A percentile compares a stretch with the other conserved stretches of the same genome.
Conservation (phyloP, 108 stramenopile genomes). For the Skeletonema grethae region DNA sequence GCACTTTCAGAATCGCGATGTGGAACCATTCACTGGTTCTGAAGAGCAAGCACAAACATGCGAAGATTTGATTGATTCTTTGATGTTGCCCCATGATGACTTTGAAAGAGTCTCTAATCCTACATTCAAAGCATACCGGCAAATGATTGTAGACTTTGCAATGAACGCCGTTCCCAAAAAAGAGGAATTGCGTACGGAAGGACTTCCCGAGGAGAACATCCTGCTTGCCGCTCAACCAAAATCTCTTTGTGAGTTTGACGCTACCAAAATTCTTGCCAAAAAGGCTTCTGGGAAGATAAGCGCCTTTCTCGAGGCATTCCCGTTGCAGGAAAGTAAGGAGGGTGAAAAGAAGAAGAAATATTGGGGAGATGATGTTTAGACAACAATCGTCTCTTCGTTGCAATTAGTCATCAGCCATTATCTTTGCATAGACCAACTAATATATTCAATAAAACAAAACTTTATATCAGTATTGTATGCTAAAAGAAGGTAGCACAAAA, state of each 20-base stretch:
- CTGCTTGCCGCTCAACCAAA: conserved; percentile 26
- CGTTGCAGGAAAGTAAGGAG: conserved; percentile 24
- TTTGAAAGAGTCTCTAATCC: conserved; percentile 62
- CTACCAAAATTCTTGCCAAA: conserved; percentile 19
- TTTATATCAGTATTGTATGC: background rate
- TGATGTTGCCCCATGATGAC: conserved; percentile 70
- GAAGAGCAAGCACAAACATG: conserved; percentile 36
- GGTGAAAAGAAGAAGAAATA: conserved; percentile 41
- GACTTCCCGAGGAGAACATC: conserved; percentile 25
- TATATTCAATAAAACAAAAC: background rate
- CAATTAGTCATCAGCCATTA: background rate
- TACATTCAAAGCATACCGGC: conserved; percentile 28
- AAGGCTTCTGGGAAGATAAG: conserved; percentile 26
- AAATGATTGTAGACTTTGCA: conserved; percentile 43
- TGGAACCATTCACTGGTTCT: conserved; percentile 16
- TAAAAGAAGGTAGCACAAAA: background rate
- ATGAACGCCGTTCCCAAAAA: conserved; percentile 37
- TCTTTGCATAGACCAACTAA: background rate
- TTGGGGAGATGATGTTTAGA: conserved; percentile 43
- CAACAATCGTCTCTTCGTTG: background rate
- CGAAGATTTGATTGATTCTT: conserved; percentile 74
- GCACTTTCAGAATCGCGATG: conserved; percentile 11
- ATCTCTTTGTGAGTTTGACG: conserved; percentile 38
- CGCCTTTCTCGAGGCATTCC: conserved; percentile 35
- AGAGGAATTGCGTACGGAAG: conserved; percentile 16